Conservation (phyloP, 2,329 filamentous ascomycete species). For the Daldinia sp. region DNA sequence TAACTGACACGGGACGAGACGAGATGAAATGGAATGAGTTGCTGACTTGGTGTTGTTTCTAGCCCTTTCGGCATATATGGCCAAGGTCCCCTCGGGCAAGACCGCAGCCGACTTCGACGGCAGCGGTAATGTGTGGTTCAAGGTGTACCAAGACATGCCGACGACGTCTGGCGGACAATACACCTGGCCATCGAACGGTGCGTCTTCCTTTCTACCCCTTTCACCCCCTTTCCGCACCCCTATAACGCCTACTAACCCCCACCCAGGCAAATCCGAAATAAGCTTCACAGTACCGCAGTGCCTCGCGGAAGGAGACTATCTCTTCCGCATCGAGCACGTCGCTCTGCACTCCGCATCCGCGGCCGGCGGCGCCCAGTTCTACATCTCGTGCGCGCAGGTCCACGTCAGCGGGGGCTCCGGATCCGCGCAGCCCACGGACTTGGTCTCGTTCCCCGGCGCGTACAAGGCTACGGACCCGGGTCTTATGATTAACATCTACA, state of each 20-base stretch:
- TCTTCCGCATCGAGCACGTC: constrained; percentile 51
- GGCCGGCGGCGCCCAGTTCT: constrained; percentile 49
- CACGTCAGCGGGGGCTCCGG: constrained; percentile 47
- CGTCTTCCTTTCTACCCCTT: not conserved
- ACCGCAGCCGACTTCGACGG: constrained; percentile 51
- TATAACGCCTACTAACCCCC: not conserved
- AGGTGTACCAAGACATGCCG: constrained; percentile 53
- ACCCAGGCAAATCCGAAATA: constrained; percentile 40
- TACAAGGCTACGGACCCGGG: constrained; percentile 51
- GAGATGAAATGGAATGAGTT: not conserved
- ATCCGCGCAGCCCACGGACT: constrained; percentile 36
- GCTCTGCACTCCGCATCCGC: constrained; percentile 47
- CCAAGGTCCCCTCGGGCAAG: constrained; percentile 50
- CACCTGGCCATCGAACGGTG: constrained; percentile 51
- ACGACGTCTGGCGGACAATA: constrained; percentile 46
- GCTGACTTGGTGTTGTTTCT: constrained; percentile 4
- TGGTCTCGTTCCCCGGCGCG: constrained; percentile 46
- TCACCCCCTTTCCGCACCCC: not conserved
- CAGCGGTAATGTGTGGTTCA: constrained; percentile 53
- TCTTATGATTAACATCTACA: constrained; percentile 47
- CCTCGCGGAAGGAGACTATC: constrained; percentile 49
- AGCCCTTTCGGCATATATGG: constrained; percentile 53
- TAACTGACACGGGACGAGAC: not conserved
- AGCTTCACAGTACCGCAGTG: constrained; percentile 48
- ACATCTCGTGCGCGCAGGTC: constrained; percentile 49